Percentiles rank a stretch among this genome's conserved stretches.
Evolutionary conservation across 805 yeast genomes (phyloP).

Genomic region (Pichia membranifaciens): DNA sequence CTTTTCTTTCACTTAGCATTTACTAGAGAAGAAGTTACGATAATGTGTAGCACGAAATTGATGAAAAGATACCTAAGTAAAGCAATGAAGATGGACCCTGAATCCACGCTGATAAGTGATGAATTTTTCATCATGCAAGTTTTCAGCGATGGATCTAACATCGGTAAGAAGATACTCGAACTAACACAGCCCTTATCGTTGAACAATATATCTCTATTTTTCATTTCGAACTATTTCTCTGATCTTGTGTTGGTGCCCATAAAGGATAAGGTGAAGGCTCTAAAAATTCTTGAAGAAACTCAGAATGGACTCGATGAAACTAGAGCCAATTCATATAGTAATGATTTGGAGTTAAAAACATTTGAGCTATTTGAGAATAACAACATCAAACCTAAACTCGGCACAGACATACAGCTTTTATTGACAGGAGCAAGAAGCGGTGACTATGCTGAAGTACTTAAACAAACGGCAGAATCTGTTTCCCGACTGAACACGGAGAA

Average conservation of each 20-base stretch:
- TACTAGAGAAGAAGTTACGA: conserved; percentile 57
- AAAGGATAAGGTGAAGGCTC: conserved; percentile 38
- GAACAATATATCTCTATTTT: conserved; percentile 53
- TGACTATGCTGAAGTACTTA: conserved; percentile 37
- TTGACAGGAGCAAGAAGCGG: conserved; percentile 57
- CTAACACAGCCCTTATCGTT: conserved; percentile 54
- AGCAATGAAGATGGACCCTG: conserved; percentile 34
- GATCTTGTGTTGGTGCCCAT: conserved; percentile 59
- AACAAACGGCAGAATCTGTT: conserved; percentile 37
- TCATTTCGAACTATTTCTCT: conserved; percentile 56
- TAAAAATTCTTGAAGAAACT: conserved; percentile 35
- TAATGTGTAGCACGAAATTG: conserved; percentile 43
- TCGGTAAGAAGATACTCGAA: conserved; percentile 48
- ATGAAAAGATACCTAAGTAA: conserved; percentile 35
- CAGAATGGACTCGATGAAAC: neutral
- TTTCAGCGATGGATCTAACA: conserved; percentile 53
- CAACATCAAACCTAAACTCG: conserved; percentile 40
- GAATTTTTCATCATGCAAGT: conserved; percentile 51
- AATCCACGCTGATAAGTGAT: conserved; percentile 37
- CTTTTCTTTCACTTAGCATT: conserved; percentile 55
- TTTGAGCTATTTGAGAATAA: conserved; percentile 33
- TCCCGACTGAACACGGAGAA: conserved; percentile 17
- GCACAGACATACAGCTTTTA: conserved; percentile 36
- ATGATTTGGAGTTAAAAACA: conserved; percentile 30
- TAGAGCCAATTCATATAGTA: neutral